These are phyloP conservation scores for Triticum dicoccoides DNA, from an alignment of 176 grass and related monocot species.

Conservation along the genomic window DNA sequence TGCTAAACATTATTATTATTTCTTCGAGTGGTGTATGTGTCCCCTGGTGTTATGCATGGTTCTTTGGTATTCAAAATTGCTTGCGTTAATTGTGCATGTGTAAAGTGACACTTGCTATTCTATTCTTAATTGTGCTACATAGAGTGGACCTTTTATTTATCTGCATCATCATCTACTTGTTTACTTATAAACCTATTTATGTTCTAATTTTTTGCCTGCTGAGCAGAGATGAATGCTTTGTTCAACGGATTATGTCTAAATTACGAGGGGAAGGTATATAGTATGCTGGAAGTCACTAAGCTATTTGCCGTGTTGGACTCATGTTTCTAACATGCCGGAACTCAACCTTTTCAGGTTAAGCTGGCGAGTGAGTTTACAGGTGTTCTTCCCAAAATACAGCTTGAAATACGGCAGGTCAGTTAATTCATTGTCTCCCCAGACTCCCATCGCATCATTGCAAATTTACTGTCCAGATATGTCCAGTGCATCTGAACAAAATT, in stretches of 20 bases:
- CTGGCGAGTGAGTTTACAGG: constrained; percentile 56
- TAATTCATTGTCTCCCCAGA: constrained; percentile 14
- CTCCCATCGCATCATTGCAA: neutral
- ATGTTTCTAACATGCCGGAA: constrained; percentile 30
- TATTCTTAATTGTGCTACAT: neutral
- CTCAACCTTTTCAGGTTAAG: constrained; percentile 53
- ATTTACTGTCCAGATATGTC: neutral
- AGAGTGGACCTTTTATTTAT: neutral
- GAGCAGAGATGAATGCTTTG: constrained; percentile 87
- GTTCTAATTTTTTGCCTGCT: constrained; percentile 21
- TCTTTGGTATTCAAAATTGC: neutral
- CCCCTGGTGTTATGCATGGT: neutral
- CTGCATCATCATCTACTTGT: constrained; percentile 12
- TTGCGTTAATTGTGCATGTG: constrained; percentile 9
- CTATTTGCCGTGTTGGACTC: neutral
- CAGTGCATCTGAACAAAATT: neutral
- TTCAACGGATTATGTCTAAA: constrained; percentile 69
- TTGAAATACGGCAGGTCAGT: constrained; percentile 64
- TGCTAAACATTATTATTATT: neutral
- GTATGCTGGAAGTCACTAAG: neutral
- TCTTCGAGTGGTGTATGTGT: neutral
- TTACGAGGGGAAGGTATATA: constrained; percentile 78
- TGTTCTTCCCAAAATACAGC: constrained; percentile 85
- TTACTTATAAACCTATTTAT: constrained; percentile 9
- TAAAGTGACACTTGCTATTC: neutral